Conservation (phyloP, 352 stramenopile genomes). For the Pythium dissimile region DNA sequence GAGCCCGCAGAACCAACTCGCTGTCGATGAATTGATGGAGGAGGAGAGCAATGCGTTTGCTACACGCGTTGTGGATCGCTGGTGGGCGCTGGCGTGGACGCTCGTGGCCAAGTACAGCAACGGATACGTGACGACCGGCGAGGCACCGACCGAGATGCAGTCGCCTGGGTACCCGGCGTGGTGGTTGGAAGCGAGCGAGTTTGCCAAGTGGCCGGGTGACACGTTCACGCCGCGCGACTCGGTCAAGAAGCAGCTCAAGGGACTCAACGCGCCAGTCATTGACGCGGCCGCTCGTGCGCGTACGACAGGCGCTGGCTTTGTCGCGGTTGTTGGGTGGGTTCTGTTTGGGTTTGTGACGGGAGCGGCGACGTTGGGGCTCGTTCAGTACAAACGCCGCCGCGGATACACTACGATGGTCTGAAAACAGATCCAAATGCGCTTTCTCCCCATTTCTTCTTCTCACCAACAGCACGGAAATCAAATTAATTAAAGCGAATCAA, state of each 20-base stretch:
- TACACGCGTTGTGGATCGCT: constrained; percentile 42
- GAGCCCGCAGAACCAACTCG: background rate
- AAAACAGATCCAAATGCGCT: too few species aligned
- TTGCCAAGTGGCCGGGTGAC: constrained; percentile 53
- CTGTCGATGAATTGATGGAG: constrained; percentile 28
- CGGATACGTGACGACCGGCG: constrained; percentile 66
- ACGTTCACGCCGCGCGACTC: constrained; percentile 50
- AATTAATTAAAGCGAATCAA: too few species aligned
- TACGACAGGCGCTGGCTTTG: background rate
- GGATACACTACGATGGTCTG: constrained; percentile 33
- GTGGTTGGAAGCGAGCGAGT: constrained; percentile 34
- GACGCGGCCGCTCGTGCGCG: background rate
- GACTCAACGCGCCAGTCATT: constrained; percentile 13
- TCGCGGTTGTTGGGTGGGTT: constrained; percentile 28
- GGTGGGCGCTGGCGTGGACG: constrained; percentile 65
- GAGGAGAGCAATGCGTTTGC: constrained; percentile 53
- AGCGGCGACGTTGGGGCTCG: constrained; percentile 28
- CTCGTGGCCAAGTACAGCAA: constrained; percentile 73
- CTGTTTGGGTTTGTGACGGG: constrained; percentile 36
- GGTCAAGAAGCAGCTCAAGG: constrained; percentile 42
- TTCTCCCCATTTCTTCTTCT: too few species aligned
- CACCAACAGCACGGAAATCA: too few species aligned
- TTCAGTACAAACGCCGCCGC: constrained; percentile 29
- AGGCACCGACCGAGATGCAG: constrained; percentile 36
- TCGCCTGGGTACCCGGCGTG: constrained; percentile 58